phyloP scores from a whole-genome alignment of 495 filamentous ascomycete genomes.

The Xylaria acuta region DNA sequence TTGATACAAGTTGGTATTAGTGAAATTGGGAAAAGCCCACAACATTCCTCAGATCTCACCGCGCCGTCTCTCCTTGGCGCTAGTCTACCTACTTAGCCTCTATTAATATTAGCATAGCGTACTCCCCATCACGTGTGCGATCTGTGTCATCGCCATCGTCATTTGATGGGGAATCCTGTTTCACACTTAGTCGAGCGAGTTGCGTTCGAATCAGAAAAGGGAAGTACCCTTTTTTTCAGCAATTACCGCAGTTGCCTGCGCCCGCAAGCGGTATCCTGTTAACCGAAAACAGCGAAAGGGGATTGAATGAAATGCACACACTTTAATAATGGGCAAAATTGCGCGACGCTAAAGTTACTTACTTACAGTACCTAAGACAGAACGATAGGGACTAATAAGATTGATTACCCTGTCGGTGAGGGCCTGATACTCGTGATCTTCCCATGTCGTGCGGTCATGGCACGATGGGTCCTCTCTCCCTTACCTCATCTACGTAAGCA shows the following conservation, averaged over 20 bases:
- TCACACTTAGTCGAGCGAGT: background rate
- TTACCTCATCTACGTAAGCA: constrained; percentile 9
- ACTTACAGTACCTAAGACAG: too few species aligned
- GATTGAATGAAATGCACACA: background rate
- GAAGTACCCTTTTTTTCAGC: background rate
- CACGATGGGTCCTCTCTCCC: constrained; percentile 12
- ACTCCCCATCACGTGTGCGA: constrained; percentile 4
- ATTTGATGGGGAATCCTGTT: constrained; percentile 10
- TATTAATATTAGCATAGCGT: background rate
- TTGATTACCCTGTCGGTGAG: background rate
- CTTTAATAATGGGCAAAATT: constrained; percentile 10
- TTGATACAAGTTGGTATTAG: constrained; percentile 3
- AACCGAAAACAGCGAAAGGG: background rate
- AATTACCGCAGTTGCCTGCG: constrained; percentile 8
- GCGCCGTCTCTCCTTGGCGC: constrained; percentile 3
- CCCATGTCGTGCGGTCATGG: constrained; percentile 17
- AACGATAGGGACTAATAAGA: background rate
- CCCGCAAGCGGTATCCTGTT: background rate
- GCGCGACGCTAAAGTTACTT: constrained; percentile 1
- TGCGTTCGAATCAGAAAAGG: background rate
- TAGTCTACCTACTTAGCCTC: background rate
- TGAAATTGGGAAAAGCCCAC: background rate
- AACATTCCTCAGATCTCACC: constrained; percentile 9
- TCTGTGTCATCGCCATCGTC: constrained; percentile 15
- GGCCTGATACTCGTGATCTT: constrained; percentile 7